Conservation (phyloP, 1,284 basidiomycete species). For the Amylostereum chailletii region DNA sequence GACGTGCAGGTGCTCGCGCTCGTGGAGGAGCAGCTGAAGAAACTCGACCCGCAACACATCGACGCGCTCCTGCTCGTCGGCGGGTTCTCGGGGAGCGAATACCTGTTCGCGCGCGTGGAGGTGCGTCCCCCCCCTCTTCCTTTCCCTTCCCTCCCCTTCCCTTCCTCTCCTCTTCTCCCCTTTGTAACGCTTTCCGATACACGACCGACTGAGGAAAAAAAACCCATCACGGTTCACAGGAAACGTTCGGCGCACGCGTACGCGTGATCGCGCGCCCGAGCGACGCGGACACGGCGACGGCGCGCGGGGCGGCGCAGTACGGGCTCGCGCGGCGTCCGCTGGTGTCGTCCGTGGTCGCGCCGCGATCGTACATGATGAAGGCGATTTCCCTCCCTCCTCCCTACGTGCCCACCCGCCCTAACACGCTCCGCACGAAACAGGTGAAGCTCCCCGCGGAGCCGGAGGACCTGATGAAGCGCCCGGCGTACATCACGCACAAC, state of each 20-base stretch:
- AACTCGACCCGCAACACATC: conserved; percentile 49
- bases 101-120: conserved; percentile 67
- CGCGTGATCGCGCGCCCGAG: conserved; percentile 67
- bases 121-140: conserved; percentile 27
- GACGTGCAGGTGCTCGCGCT: conserved; percentile 54
- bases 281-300: conserved; percentile 77
- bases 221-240: conserved; percentile 28
- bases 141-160: too few relatives aligned
- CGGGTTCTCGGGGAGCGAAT: conserved; percentile 77
- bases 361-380: conserved; percentile 78
- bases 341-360: conserved; percentile 71
- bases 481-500: conserved; percentile 71
- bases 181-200: too few relatives aligned
- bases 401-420: too few relatives aligned
- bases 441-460: conserved; percentile 77
- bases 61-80: conserved; percentile 78
- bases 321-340: conserved; percentile 66
- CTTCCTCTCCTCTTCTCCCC: too few relatives aligned
- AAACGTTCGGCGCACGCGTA: conserved; percentile 54
- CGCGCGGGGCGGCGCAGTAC: conserved; percentile 75
- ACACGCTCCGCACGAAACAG: conserved; percentile 22
- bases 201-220: too few relatives aligned
- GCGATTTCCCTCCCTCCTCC: conserved; percentile 22
- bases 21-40: conserved; percentile 63
- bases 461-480: conserved; percentile 73